These are phyloP conservation scores for Cladophialophora psammophila DNA, from an alignment of 2,329 filamentous ascomycete genomes.

Conservation along the genomic window DNA sequence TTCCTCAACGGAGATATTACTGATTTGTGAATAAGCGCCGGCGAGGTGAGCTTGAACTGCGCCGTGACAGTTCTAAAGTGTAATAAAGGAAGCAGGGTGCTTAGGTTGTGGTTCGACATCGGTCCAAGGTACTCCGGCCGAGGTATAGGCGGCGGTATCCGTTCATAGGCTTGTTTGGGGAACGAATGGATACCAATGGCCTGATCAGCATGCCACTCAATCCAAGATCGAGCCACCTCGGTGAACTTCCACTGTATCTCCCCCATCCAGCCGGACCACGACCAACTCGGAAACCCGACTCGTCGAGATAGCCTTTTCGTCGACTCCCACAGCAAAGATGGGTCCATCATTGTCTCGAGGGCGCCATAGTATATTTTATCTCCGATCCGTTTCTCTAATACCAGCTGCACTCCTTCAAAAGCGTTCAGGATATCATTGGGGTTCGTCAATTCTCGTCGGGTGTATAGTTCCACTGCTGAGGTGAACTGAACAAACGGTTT, in stretches of 20 bases:
- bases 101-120: conserved; percentile 30
- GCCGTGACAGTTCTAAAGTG: conserved; percentile 39
- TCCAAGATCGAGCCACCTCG: conserved; percentile 39
- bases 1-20: conserved; percentile 41
- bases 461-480: conserved; percentile 41
- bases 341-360: conserved; percentile 39
- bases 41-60: conserved; percentile 35
- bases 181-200: conserved; percentile 32
- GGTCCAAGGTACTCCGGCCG: conserved; percentile 26
- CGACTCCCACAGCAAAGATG: conserved; percentile 41
- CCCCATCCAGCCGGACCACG: conserved; percentile 41
- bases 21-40: conserved; percentile 37
- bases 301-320: conserved; percentile 38
- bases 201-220: conserved; percentile 39
- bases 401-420: conserved; percentile 39
- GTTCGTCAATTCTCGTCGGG: conserved; percentile 40
- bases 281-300: conserved; percentile 39
- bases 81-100: conserved; percentile 33
- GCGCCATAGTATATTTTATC: conserved; percentile 38
- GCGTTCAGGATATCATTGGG: conserved; percentile 39
- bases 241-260: conserved; percentile 42
- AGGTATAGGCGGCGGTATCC: conserved; percentile 35
- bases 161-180: conserved; percentile 32
- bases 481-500: conserved; percentile 41
- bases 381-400: conserved; percentile 39